Percentiles rank a stretch among this genome's conserved stretches.
phyloP scores from a whole-genome alignment of 169 alveolate genomes.

The Plasmodium knowlesi region DNA sequence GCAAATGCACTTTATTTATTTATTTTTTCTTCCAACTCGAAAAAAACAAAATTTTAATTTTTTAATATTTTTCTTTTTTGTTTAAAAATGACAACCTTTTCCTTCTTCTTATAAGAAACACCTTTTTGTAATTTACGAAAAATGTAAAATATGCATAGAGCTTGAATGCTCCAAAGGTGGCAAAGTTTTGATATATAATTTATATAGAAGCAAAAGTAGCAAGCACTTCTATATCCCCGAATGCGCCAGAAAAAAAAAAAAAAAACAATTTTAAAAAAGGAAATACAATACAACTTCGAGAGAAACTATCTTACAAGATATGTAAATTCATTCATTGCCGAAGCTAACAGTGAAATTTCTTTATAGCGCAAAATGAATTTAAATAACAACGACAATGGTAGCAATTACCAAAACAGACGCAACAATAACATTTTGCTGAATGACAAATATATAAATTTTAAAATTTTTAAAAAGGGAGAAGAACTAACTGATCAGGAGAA shows the following conservation, averaged over 20 bases:
- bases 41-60: neutral
- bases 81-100: neutral
- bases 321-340: neutral
- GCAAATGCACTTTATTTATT: neutral
- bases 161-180: neutral
- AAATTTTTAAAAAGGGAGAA: constrained; percentile 67
- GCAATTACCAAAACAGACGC: constrained; percentile 15
- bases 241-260: neutral
- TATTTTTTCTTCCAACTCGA: neutral
- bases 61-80: neutral
- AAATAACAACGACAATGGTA: constrained; percentile 28
- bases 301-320: neutral
- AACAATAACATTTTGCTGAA: constrained; percentile 16
- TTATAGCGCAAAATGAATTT: constrained; percentile 23
- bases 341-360: neutral
- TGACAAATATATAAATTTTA: constrained; percentile 61
- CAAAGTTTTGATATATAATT: neutral
- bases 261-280: neutral
- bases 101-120: neutral
- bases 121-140: neutral
- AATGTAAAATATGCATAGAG: neutral
- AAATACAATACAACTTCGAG: neutral
- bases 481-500: constrained; percentile 55
- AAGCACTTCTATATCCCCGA: neutral
- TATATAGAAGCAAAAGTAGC: neutral